These are phyloP conservation scores for Trapa incisa DNA, from an alignment of 345 rosid genomes.

Conservation along the genomic window DNA sequence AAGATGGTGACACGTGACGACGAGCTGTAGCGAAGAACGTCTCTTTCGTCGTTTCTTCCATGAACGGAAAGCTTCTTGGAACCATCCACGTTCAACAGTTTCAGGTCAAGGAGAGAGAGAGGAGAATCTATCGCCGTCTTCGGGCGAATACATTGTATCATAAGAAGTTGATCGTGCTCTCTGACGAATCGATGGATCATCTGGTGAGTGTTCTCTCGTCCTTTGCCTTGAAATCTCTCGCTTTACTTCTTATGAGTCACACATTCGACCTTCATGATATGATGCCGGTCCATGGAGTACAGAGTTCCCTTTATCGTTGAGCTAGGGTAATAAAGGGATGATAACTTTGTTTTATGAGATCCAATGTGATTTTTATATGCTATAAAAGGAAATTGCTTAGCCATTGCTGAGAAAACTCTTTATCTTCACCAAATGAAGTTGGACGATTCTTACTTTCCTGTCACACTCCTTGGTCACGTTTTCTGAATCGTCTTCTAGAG, in stretches of 20 bases:
- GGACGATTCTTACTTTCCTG: too few species aligned
- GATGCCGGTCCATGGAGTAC: too few species aligned
- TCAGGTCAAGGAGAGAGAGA: background rate
- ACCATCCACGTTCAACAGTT: background rate
- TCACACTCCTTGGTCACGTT: too few species aligned
- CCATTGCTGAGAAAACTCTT: background rate
- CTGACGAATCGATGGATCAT: background rate
- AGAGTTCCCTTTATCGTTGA: background rate
- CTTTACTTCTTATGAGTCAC: background rate
- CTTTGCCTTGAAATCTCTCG: background rate
- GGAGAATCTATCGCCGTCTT: background rate
- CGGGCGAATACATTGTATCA: background rate
- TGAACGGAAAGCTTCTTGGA: background rate
- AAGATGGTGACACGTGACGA: too few species aligned
- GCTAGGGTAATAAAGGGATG: background rate
- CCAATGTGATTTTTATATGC: too few species aligned
- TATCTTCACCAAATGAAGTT: too few species aligned
- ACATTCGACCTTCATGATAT: background rate
- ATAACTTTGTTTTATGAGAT: background rate
- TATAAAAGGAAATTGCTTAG: too few species aligned
- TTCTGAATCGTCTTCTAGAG: background rate
- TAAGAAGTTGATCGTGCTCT: background rate
- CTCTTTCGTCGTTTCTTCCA: conserved; percentile 1
- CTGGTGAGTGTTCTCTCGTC: background rate
- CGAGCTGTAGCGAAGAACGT: background rate